Evolutionary conservation across 108 stramenopile genomes (phyloP), one percentile per base, ranked within the genome.

Genomic region (Mediolabrus comicus): DNA sequence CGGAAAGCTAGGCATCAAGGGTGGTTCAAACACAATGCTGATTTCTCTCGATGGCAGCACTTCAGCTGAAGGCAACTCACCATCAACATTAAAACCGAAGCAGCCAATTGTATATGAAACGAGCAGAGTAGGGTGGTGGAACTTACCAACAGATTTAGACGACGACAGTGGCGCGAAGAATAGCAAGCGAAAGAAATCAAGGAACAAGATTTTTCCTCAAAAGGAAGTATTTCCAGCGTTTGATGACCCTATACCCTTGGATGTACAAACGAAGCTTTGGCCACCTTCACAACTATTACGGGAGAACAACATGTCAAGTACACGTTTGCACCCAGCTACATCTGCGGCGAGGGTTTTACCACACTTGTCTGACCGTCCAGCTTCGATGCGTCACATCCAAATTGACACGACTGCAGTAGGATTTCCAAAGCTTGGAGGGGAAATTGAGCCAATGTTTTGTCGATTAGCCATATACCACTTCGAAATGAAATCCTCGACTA

Each of bases 381-480:
- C 90, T 53, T 86, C 78, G 46, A 79, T 82, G 46, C 79, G 91
- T 25, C 87, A 92, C 53, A 68, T 95, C 16, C 94, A 95, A 81
- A 87, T 95, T 27, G 91, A 95, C 61, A 90, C 94, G 17, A 86
- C 89, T 30, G 86, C 87, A 14, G 88, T 95, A n/a, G 87, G 84
- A n/a, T 95, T 95, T 67, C 86, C 91, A 9, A 74, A 83, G 25
- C 61, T 92, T 32, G 89, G 87, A 19, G 93, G 86, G 1, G 94
- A 95, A 69, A 79, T 90, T 16, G 94, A 95, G 63, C 94, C 94
- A 3, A 73, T 95, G 57, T 95, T 92, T 68, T 95, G 94, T 62
- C 86, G 87, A 6, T 55, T 95, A 14, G 83, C 88, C 8, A 86
- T 95, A 13, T 95, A 89, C 57, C 84, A 92, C 67, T 88, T 95